These are phyloP conservation scores for Alternaria viburni DNA, from an alignment of 2,329 filamentous ascomycete species.

Conservation along the genomic window DNA sequence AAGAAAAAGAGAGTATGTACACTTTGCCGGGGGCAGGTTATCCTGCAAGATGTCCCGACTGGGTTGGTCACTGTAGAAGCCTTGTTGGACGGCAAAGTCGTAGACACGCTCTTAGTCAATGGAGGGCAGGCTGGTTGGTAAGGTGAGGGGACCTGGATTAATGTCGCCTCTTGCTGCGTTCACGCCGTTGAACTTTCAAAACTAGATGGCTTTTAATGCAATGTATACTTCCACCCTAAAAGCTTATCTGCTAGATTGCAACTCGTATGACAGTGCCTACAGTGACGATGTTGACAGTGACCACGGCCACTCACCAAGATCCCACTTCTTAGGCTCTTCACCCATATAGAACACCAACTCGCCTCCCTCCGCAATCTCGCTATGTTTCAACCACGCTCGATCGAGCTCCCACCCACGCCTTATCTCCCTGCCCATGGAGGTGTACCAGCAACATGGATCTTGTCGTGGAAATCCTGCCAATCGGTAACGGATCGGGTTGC, in stretches of 20 bases:
- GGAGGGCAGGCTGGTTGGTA: not conserved
- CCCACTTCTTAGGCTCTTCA: constrained; percentile 2
- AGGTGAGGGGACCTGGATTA: not conserved
- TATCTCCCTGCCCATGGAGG: too few species aligned
- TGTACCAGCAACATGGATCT: too few species aligned
- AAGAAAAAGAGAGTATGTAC: not conserved
- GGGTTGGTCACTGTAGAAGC: not conserved
- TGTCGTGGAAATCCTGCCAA: too few species aligned
- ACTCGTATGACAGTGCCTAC: not conserved
- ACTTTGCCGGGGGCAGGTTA: not conserved
- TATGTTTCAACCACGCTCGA: constrained; percentile 7
- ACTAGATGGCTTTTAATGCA: not conserved
- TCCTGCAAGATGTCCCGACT: not conserved
- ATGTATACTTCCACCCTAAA: not conserved
- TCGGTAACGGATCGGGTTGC: too few species aligned
- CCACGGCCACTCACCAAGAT: constrained; percentile 8
- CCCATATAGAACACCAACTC: constrained; percentile 11
- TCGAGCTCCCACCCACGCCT: too few species aligned
- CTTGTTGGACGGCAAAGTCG: accelerated
- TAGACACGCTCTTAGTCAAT: accelerated
- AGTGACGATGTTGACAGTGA: constrained; percentile 1
- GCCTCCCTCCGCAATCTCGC: constrained; percentile 6
- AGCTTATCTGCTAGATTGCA: not conserved
- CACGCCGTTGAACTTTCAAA: not conserved
- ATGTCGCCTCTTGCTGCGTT: not conserved